These are phyloP conservation scores for Candida dendrica DNA, from an alignment of 805 yeast genomes.

Conservation along the genomic window DNA sequence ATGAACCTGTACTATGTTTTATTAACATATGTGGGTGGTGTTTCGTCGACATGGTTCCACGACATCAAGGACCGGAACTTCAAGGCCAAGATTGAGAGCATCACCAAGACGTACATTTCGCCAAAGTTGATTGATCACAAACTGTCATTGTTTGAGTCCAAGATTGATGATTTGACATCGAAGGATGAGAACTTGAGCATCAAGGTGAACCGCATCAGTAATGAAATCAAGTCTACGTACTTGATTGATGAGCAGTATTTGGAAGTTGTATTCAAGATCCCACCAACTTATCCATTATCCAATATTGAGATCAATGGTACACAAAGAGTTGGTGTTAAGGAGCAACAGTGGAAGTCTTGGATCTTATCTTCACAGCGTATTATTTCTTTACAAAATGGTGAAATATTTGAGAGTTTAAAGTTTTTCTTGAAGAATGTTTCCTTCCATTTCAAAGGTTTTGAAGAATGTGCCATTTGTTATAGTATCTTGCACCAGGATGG, in stretches of 20 bases:
- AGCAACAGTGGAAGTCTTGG: slow-evolving; percentile 94
- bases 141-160: slow-evolving; percentile 39
- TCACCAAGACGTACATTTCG: slow-evolving; percentile 55
- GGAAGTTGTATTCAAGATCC: slow-evolving; percentile 72
- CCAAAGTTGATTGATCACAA: slow-evolving; percentile 56
- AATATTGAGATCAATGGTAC: slow-evolving; percentile 73
- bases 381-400: slow-evolving; percentile 66
- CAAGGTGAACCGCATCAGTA: slow-evolving; percentile 50
- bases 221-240: slow-evolving; percentile 68
- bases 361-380: slow-evolving; percentile 82
- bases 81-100: slow-evolving; percentile 52
- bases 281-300: slow-evolving; percentile 70
- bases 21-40: slow-evolving; percentile 46
- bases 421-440: slow-evolving; percentile 55
- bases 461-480: slow-evolving; percentile 96
- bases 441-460: slow-evolving; percentile 86
- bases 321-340: slow-evolving; percentile 79
- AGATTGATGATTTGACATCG: slow-evolving; percentile 26
- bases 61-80: slow-evolving; percentile 61
- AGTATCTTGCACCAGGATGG: slow-evolving; percentile 81
- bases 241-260: slow-evolving; percentile 81
- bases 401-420: slow-evolving; percentile 37
- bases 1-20: slow-evolving; percentile 45
- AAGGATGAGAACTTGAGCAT: slow-evolving; percentile 40
- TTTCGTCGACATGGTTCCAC: slow-evolving; percentile 62